phyloP scores from a whole-genome alignment of 495 filamentous ascomycete species.

The Penicillium simplicissimum region DNA sequence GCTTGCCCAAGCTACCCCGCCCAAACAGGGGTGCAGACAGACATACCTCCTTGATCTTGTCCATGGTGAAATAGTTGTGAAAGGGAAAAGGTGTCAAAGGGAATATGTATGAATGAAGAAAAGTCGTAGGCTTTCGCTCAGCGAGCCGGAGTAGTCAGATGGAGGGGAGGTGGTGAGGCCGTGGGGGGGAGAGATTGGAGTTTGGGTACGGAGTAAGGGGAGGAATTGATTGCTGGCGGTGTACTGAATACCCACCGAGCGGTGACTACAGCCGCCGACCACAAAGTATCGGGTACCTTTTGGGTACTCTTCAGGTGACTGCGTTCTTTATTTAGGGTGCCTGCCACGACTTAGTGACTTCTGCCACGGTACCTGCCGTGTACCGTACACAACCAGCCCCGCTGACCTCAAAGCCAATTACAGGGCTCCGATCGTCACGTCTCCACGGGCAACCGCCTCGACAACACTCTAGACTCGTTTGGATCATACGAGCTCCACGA shows the following conservation, averaged over 20 bases:
- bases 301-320: slow-evolving; percentile 1
- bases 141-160: slow-evolving; percentile 37
- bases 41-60: slow-evolving; percentile 79
- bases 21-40: slow-evolving; percentile 30
- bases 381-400: slow-evolving; percentile 23
- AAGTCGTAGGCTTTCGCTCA: slow-evolving; percentile 45
- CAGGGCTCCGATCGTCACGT: slow-evolving; percentile 33
- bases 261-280: neutral
- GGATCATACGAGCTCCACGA: slow-evolving; percentile 4
- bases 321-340: neutral
- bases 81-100: slow-evolving; percentile 13
- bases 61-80: slow-evolving; percentile 43
- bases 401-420: slow-evolving; percentile 21
- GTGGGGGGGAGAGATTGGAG: slow-evolving; percentile 30
- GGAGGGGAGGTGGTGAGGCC: slow-evolving; percentile 24
- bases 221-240: slow-evolving; percentile 19
- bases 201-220: slow-evolving; percentile 28
- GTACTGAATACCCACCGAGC: slow-evolving; percentile 18
- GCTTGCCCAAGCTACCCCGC: slow-evolving; percentile 48
- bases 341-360: neutral
- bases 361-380: slow-evolving; percentile 8
- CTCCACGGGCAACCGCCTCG: slow-evolving; percentile 50
- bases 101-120: slow-evolving; percentile 38
- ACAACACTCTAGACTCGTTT: slow-evolving; percentile 35
- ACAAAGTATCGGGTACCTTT: slow-evolving; percentile 16